phyloP scores from a whole-genome alignment of 768 basidiomycete genomes.

The Mycena crocata region DNA sequence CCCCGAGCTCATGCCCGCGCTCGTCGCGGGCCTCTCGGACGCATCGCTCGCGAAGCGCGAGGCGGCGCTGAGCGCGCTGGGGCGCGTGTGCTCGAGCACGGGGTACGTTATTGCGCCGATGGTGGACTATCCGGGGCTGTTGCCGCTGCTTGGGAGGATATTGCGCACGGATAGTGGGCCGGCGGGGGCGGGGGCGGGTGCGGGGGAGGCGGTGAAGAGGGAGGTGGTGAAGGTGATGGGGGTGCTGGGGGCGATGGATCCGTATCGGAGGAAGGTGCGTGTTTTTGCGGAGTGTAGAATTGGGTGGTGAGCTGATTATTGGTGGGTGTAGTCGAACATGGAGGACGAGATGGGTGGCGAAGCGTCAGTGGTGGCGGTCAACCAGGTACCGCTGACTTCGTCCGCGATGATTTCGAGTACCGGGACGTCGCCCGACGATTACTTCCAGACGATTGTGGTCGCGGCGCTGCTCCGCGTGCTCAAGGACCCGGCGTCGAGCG shows the following conservation, averaged over 20 bases:
- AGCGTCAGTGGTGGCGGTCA: slow-evolving; percentile 67
- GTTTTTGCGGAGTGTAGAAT: neutral
- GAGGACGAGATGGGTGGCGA: slow-evolving; percentile 55
- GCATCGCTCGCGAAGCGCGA: slow-evolving; percentile 89
- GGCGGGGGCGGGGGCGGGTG: neutral
- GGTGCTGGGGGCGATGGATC: slow-evolving; percentile 95
- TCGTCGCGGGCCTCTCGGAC: slow-evolving; percentile 89
- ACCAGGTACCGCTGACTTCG: slow-evolving; percentile 71
- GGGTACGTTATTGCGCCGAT: slow-evolving; percentile 96
- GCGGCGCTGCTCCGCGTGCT: slow-evolving; percentile 87
- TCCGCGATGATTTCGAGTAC: slow-evolving; percentile 60
- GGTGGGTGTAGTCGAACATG: slow-evolving; percentile 55
- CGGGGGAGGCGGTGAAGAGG: slow-evolving; percentile 72
- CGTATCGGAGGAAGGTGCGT: slow-evolving; percentile 90
- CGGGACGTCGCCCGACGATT: slow-evolving; percentile 85
- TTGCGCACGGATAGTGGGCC: slow-evolving; percentile 58
- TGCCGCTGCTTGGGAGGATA: slow-evolving; percentile 86
- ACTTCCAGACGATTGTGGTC: slow-evolving; percentile 97
- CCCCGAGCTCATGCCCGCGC: slow-evolving; percentile 90
- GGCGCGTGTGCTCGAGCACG: slow-evolving; percentile 94
- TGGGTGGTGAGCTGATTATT: slow-evolving; percentile 49
- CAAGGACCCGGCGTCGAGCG: slow-evolving; percentile 88
- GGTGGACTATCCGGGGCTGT: slow-evolving; percentile 89
- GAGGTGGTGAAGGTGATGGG: slow-evolving; percentile 97
- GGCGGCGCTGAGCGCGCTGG: slow-evolving; percentile 94